phyloP scores from a whole-genome alignment of 805 yeast species.

The Wickerhamomyces queroliae region DNA sequence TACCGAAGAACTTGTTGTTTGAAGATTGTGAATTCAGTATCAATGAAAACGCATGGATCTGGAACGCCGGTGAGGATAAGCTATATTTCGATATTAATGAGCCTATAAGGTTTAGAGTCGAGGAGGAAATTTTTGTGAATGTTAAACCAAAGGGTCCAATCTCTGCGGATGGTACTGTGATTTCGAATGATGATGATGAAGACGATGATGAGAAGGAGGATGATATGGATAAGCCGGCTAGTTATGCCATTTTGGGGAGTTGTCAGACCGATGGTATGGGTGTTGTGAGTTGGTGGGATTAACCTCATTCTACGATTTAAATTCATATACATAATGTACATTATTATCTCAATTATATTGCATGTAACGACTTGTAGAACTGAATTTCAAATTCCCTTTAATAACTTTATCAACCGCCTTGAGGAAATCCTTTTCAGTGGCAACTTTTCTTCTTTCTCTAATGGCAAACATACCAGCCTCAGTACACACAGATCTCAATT shows the following conservation, averaged over 20 bases:
- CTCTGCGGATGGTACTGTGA: background rate
- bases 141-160: slow-evolving; percentile 71
- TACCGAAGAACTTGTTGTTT: slow-evolving; percentile 78
- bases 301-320: slow-evolving; percentile 8
- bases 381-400: slow-evolving; percentile 96
- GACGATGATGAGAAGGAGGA: slow-evolving; percentile 19
- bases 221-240: slow-evolving; percentile 48
- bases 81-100: slow-evolving; percentile 87
- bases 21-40: slow-evolving; percentile 64
- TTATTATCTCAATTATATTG: slow-evolving; percentile 66
- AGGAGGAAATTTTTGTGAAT: slow-evolving; percentile 80
- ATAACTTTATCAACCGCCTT: slow-evolving; percentile 98
- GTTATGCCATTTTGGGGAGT: slow-evolving; percentile 81
- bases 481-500: slow-evolving; percentile 95
- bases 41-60: slow-evolving; percentile 92
- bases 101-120: slow-evolving; percentile 85
- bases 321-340: background rate
- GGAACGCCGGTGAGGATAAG: slow-evolving; percentile 73
- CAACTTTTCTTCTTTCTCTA: slow-evolving; percentile 96
- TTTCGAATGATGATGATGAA: slow-evolving; percentile 20
- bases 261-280: slow-evolving; percentile 98
- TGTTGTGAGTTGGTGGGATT: slow-evolving; percentile 94
- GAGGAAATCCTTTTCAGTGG: slow-evolving; percentile 95
- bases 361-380: slow-evolving; percentile 97
- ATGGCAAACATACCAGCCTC: slow-evolving; percentile 99